Evolutionary conservation across 495 filamentous ascomycete genomes (phyloP), one percentile per base, ranked within the genome.

Genomic region (Aspergillus egyptiacus): DNA sequence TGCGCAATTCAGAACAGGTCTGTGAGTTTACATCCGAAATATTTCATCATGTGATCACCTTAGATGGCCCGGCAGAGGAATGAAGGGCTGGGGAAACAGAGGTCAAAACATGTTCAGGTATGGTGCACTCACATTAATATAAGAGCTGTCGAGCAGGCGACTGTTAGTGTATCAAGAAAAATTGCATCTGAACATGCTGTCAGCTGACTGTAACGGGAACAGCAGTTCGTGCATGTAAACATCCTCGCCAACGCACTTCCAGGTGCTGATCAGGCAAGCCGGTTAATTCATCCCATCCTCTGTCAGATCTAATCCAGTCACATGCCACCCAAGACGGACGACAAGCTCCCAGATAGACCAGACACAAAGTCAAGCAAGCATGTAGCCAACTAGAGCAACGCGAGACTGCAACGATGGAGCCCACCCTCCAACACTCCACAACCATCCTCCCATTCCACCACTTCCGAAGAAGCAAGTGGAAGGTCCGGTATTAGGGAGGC

Each of bases 1-100:
- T 94, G 87, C 86, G 88, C 88, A 46, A 86, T 82, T 89, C 83
- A 61, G 71, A 74, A 70, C 69, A 71, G 67, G 66, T 73, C 64
- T 83, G 82, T 81, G 77, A 43, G 40, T 71, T 71, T 68, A 71
- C 68, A 71, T 71, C 68, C 70, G 77, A 69, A 66, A 72, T 73
- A 59, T 58, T 72, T 67, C 59, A 75, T 95, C 89, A 91, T 77
- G 47, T 57, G 62, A 70, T 70, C 68, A 33, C 14, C 13, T 4
- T 13, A 14, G 36, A 22, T 30, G 10, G 17, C 11, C 15, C 1
- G 11, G 27, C 33, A 1, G 27, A 30, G 5, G 23, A 14, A 28
- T 27, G 19, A 20, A 28, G n/a, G 3, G 24, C 13, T 10, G 32
- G 7, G 17, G 25, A 8, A 18, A 31, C 2, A 19, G 14, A 11